Percentiles rank a stretch among this genome's conserved stretches.
Conservation (phyloP, 768 basidiomycete species). For the Rhodosporidiobolus odoratus region DNA sequence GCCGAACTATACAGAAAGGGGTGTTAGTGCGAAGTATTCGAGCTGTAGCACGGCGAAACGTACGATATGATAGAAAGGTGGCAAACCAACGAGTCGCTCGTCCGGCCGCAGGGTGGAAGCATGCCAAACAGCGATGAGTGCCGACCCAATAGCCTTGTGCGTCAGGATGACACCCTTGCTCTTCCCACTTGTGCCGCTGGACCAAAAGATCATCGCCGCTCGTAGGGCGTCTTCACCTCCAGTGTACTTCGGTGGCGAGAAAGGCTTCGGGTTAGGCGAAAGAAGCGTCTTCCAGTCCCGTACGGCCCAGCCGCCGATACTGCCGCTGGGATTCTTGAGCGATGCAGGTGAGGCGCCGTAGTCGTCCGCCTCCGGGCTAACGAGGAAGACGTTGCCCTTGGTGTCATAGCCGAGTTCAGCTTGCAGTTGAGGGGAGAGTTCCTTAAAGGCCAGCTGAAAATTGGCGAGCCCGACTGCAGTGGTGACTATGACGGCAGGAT, state of each 20-base stretch:
- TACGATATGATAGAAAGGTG: conserved; percentile 42
- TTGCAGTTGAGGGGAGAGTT: conserved; percentile 24
- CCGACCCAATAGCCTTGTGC: conserved; percentile 38
- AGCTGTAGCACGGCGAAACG: background rate
- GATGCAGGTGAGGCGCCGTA: conserved; percentile 27
- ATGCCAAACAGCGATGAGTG: conserved; percentile 38
- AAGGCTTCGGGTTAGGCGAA: conserved; percentile 7
- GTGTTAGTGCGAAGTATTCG: background rate
- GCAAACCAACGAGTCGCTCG: conserved; percentile 40
- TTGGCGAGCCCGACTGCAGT: conserved; percentile 32
- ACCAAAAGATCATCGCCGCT: conserved; percentile 44
- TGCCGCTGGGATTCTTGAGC: background rate
- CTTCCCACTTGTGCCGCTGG: conserved; percentile 40
- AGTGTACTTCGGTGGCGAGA: conserved; percentile 21
- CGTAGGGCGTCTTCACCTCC: conserved; percentile 34
- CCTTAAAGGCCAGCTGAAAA: conserved; percentile 31
- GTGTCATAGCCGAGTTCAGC: conserved; percentile 30
- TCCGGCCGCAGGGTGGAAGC: conserved; percentile 31
- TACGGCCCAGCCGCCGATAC: conserved; percentile 20
- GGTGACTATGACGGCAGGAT: conserved; percentile 40
- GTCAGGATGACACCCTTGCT: conserved; percentile 43
- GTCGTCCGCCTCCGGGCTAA: conserved; percentile 36
- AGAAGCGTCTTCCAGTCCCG: conserved; percentile 38
- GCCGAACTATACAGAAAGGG: conserved; percentile 19
- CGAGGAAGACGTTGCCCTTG: conserved; percentile 37